A percentile compares a stretch with the other conserved stretches of the same genome.
These are phyloP conservation scores for Thermochaetoides dissita DNA, from an alignment of 2,329 filamentous ascomycete genomes.

Conservation along the genomic window DNA sequence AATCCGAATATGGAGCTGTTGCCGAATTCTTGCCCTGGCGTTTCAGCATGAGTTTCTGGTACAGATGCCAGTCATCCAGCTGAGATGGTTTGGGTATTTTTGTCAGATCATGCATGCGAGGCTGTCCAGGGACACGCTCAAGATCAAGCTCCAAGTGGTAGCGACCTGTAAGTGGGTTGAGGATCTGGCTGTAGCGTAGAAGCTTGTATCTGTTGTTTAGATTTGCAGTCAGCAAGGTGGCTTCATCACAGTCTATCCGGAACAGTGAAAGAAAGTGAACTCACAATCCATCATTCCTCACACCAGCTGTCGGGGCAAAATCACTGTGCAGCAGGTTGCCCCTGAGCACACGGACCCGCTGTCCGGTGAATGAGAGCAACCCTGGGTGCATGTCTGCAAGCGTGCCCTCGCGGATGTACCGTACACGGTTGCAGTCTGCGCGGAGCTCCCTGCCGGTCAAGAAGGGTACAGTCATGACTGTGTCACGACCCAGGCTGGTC, in stretches of 20 bases:
- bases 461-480: slow-evolving; percentile 34
- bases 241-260: neutral
- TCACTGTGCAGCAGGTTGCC: slow-evolving; percentile 36
- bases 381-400: slow-evolving; percentile 33
- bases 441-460: slow-evolving; percentile 36
- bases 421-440: slow-evolving; percentile 20
- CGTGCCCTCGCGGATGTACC: slow-evolving; percentile 32
- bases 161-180: slow-evolving; percentile 24
- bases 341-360: slow-evolving; percentile 36
- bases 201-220: slow-evolving; percentile 31
- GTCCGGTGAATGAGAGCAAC: slow-evolving; percentile 35
- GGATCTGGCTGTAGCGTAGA: slow-evolving; percentile 31
- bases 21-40: neutral
- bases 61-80: slow-evolving; percentile 41
- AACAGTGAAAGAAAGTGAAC: slow-evolving; percentile 14
- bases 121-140: slow-evolving; percentile 29
- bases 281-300: slow-evolving; percentile 46
- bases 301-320: slow-evolving; percentile 35
- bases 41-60: slow-evolving; percentile 25
- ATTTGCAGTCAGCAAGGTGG: neutral
- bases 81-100: slow-evolving; percentile 38
- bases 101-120: slow-evolving; percentile 27
- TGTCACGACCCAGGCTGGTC: slow-evolving; percentile 32
- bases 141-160: slow-evolving; percentile 33
- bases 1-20: too few relatives aligned